These are phyloP conservation scores for Rhexocercosporidium sp. DNA, from an alignment of 2,329 filamentous ascomycete genomes.

Conservation along the genomic window DNA sequence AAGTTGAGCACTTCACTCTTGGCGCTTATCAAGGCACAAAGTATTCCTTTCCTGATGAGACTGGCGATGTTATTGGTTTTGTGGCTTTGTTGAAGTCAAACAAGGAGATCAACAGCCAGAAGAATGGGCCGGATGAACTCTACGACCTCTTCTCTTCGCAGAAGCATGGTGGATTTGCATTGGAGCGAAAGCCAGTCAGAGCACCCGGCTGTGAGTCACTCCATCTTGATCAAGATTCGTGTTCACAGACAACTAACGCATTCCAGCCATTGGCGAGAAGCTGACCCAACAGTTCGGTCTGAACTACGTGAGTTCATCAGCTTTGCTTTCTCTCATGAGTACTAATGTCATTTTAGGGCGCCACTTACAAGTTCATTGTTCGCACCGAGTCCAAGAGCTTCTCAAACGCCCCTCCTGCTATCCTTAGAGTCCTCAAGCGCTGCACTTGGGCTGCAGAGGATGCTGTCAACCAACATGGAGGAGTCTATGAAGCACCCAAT, in stretches of 20 bases:
- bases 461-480: constrained; percentile 41
- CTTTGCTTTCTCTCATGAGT: not conserved
- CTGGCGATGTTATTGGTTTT: no score
- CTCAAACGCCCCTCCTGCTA: constrained; percentile 50
- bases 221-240: no score
- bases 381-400: constrained; percentile 57
- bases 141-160: constrained; percentile 65
- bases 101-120: constrained; percentile 53
- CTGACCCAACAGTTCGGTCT: constrained; percentile 47
- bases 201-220: constrained; percentile 45
- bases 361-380: constrained; percentile 70
- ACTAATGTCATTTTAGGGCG: constrained; percentile 51
- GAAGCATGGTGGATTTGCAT: constrained; percentile 50
- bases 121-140: constrained; percentile 64
- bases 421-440: constrained; percentile 56
- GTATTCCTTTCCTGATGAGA: constrained; percentile 53
- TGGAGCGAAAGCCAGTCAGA: constrained; percentile 52
- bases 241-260: no score
- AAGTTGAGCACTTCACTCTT: no score
- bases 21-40: no score
- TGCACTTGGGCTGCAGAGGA: constrained; percentile 59
- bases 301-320: constrained; percentile 55
- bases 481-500: constrained; percentile 56
- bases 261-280: constrained; percentile 10
- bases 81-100: constrained; percentile 59